These are phyloP conservation scores for Albugo candida DNA, from an alignment of 352 stramenopile genomes.

Conservation along the genomic window DNA sequence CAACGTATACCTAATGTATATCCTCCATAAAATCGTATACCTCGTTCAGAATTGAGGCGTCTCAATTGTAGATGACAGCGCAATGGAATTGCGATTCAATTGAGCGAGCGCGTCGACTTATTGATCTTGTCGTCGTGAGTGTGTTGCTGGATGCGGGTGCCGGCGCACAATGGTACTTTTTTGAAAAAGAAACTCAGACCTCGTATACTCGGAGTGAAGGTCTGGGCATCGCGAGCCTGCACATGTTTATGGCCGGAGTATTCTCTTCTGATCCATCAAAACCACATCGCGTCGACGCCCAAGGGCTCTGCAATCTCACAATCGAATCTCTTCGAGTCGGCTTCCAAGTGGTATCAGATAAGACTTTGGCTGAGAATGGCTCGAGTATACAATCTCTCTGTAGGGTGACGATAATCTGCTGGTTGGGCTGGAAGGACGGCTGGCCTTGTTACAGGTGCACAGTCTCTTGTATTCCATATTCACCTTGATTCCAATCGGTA, in stretches of 20 bases:
- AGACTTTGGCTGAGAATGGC: slow-evolving; percentile 3
- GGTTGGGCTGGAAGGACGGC: slow-evolving; percentile 46
- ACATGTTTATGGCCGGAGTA: slow-evolving; percentile 60
- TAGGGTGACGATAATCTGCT: slow-evolving; percentile 43
- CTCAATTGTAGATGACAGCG: slow-evolving; percentile 18
- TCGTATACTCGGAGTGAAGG: slow-evolving; percentile 55
- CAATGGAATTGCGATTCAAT: slow-evolving; percentile 24
- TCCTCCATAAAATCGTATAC: background rate
- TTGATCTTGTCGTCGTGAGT: slow-evolving; percentile 61
- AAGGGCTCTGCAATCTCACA: slow-evolving; percentile 26
- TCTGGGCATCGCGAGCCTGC: slow-evolving; percentile 58
- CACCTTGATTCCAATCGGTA: background rate
- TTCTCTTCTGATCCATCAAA: slow-evolving; percentile 34
- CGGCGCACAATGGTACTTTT: slow-evolving; percentile 44
- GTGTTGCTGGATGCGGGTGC: slow-evolving; percentile 67
- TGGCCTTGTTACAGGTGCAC: slow-evolving; percentile 43
- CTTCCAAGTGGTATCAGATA: slow-evolving; percentile 51
- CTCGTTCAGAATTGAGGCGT: background rate
- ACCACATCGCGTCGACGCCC: slow-evolving; percentile 37
- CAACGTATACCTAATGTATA: slow-evolving; percentile 24
- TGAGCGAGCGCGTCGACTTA: slow-evolving; percentile 33
- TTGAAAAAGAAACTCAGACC: slow-evolving; percentile 43
- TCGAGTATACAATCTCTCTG: background rate
- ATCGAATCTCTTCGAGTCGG: slow-evolving; percentile 43
- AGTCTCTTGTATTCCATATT: background rate